Base-by-base conservation (phyloP, 768 basidiomycete species). In the Royoungia palumana region DNA sequence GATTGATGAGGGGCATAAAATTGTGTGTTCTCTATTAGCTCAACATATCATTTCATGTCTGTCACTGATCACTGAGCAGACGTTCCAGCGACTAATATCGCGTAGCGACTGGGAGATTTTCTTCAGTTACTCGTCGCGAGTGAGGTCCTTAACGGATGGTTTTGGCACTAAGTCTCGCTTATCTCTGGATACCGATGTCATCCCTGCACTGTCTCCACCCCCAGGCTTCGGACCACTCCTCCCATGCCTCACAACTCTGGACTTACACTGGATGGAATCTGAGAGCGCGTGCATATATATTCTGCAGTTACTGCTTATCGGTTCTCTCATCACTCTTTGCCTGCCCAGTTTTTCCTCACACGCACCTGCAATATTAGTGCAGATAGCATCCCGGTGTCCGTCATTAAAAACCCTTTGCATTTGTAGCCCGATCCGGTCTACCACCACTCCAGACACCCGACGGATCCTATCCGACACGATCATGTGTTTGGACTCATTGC, bases 151-250 rank as follows among this genome's bases (percentile, higher is more conserved):
- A 25, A 9, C n/a, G 41, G n/a, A 40, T 45, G 48, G 6, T 47
- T 30, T 6, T 8, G 8, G 8, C 8, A 27, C 25, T 6, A 7
- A n/a, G n/a, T n/a, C n/a, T 41, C 12, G 1, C 37, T 10, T 35
- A 36, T 14, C 17, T 27, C 45, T 63, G 24, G 41, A 46, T 14
- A 58, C 54, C 41, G 56, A 63, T 3, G 54, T 63, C 21, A 49
- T 65, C 22, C 58, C 58, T 49, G 55, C 63, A 1, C 61, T 64
- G 36, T 65, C 58, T 12, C 54, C 45, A 32, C 58, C 63, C 25
- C 63, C 63, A 12, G 41, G 45, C 2, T 44, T 52, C 12, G 47
- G 53, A 0, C 61, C 64, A 25, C 58, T 64, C n/a, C 13, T 63
- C 41, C 63, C 63, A 1, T 37, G 54, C 35, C 39, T 65, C 42